These are phyloP conservation scores for Vaccinium macrocarpon DNA, from an alignment of 148 eudicot genomes.

Conservation along the genomic window DNA sequence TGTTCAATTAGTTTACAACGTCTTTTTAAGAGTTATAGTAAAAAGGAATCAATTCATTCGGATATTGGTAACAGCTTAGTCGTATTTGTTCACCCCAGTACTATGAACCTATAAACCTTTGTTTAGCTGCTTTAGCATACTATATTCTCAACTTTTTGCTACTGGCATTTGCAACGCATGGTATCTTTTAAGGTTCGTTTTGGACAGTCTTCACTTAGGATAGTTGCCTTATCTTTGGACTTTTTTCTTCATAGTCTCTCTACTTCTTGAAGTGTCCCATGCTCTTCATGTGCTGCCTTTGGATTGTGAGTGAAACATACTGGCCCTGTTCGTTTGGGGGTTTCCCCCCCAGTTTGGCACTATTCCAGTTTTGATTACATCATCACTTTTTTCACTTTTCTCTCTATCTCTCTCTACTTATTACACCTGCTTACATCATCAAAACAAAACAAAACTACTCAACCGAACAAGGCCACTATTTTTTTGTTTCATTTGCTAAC, in stretches of 20 bases:
- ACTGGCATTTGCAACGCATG: not conserved
- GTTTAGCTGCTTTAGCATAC: not conserved
- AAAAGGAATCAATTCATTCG: no score
- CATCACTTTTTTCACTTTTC: no score
- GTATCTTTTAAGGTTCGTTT: not conserved
- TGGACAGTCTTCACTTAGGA: not conserved
- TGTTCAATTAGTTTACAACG: no score
- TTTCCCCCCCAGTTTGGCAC: no score
- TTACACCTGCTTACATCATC: no score
- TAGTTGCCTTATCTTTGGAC: not conserved
- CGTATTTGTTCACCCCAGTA: not conserved
- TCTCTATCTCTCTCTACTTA: no score
- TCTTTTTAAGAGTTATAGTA: no score
- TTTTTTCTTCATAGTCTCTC: not conserved
- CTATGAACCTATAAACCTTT: not conserved
- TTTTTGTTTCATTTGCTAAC: slow-evolving; percentile 17
- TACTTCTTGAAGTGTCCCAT: not conserved
- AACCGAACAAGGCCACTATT: no score
- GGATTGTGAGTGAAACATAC: not conserved
- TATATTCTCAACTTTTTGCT: not conserved
- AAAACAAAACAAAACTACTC: no score
- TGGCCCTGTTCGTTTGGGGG: no score
- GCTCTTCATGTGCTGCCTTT: not conserved
- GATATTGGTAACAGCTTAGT: no score
- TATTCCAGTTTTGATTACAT: no score